Base-by-base conservation (phyloP, 768 basidiomycete genomes). In the Amanita phalloides region DNA sequence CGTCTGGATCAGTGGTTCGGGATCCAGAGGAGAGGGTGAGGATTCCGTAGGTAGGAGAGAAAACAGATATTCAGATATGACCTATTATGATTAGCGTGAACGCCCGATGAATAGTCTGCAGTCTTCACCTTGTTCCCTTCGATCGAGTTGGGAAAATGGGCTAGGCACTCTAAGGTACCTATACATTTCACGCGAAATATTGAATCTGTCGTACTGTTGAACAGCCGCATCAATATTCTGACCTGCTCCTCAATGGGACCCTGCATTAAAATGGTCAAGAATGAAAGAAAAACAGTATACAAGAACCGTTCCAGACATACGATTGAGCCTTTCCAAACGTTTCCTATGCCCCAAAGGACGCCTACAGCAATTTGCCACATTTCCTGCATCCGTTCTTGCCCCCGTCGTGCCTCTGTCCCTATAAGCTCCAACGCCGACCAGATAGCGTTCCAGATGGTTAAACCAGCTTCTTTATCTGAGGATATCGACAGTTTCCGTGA, bases 261-360 rank as follows among this genome's bases (percentile, higher is more conserved):
- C 85, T 83, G 51, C 17, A 51, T 45, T 26, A 30, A 38, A 43
- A 32, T 28, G 43, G 13, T 38, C 37, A 23, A 39, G 48, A 25
- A 49, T 42, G 41, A 17, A 17, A 36, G 6, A 10, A 38, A 7
- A 20, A 28, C 4, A 28, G 10, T 13, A 21, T 2, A 23, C 11
- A 45, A 3, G 30, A 20, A 25, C 32, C n/a, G 74, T 53, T 23
- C 5, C 3, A 14, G 26, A 20, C 48, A 14, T 61, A 89, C 89
- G 56, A 93, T 55, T 53, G 64, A 66, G 20, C 83, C 82, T 55
- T 81, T 81, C 75, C 85, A 89, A 13, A 90, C 71, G 51, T 77
- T 79, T 4, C 83, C 86, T n/a, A 92, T 66, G 20, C 90, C 91
- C 91, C 91, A 93, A 4, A 93, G 72, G 33, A 87, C 90, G 5